phyloP scores from a whole-genome alignment of 306 rosid species.

The Echinosophora koreensis region DNA sequence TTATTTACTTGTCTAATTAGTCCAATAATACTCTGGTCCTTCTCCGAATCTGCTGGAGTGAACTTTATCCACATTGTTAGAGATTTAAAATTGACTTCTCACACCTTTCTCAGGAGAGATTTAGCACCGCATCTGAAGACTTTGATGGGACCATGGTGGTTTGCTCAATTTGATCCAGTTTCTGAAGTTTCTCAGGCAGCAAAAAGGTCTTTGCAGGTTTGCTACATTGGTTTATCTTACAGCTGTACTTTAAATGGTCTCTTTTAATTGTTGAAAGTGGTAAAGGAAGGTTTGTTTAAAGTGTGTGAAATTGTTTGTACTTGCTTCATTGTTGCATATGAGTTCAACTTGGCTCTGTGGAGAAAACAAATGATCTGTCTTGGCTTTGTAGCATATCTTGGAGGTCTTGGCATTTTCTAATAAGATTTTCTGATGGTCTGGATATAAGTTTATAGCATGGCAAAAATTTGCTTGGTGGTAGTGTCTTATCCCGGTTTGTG shows the following conservation, averaged over 20 bases:
- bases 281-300: slow-evolving; percentile 14
- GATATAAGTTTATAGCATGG: not conserved
- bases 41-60: slow-evolving; percentile 30
- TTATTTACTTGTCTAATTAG: slow-evolving; percentile 31
- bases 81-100: slow-evolving; percentile 42
- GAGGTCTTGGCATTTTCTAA: not conserved
- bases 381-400: not conserved
- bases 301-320: not conserved
- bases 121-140: slow-evolving; percentile 89
- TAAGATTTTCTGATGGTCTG: not conserved
- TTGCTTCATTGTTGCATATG: slow-evolving; percentile 31
- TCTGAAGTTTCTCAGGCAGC: slow-evolving; percentile 95
- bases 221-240: slow-evolving; percentile 45
- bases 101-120: slow-evolving; percentile 78
- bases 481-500: not conserved
- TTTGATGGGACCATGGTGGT: slow-evolving; percentile 99
- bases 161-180: slow-evolving; percentile 94
- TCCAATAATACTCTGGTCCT: not conserved
- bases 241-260: slow-evolving; percentile 27
- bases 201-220: slow-evolving; percentile 92
- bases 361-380: not conserved
- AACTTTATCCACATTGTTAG: slow-evolving; percentile 27
- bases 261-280: slow-evolving; percentile 17
- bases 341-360: slow-evolving; percentile 25
- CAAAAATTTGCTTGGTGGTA: slow-evolving; percentile 22